Evolutionary conservation across 208 protist species (phyloP), one percentile per base, ranked within the genome.

Genomic region (Herpetomonas samuelpessoai): DNA sequence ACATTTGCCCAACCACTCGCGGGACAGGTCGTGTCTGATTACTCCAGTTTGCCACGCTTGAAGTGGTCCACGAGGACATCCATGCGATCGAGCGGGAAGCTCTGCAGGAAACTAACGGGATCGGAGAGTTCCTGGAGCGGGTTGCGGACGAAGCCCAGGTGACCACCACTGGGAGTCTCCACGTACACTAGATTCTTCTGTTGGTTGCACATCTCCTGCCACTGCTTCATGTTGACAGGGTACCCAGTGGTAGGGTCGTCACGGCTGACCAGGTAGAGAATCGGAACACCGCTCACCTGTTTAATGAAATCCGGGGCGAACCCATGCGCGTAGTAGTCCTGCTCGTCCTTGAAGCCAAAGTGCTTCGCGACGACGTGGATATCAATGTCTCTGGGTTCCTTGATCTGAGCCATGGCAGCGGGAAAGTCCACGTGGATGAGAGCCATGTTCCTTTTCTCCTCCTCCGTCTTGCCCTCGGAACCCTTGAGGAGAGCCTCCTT

Each of bases 91-190:
- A 62, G 57, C 3, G 57, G 57, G 26, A 62, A 45, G 9, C 16
- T 50, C 45, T 62, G 57, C 2, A 62, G 57, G n/a, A 26, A 7
- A 39, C 45, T 44, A 45, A 58, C 31, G 46, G 16, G 21, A 35
- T 4, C 14, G 19, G n/a, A 6, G 1, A 28, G 27, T 51, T 81
- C 74, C 22, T 57, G 25, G 18, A 81, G 41, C 2, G 74, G 74
- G 38, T 48, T 58, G 19, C 50, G 46, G 10, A 81, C 30, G 49
- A 66, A 81, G 18, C 69, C 75, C 29, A 81, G 35, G 29, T 81
- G 75, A 16, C 75, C 75, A 21, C 75, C 75, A 16, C 38, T 51
- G 14, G 75, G 75, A 22, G 68, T 54, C 53, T 74, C 65, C 9
- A 74, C 57, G 61, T 74, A 77, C 24, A 62, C 30, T 2, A 69